Percentiles rank a stretch among this genome's conserved stretches.
These are phyloP conservation scores for Ogataea angusta DNA, from an alignment of 805 yeast genomes.

Conservation along the genomic window DNA sequence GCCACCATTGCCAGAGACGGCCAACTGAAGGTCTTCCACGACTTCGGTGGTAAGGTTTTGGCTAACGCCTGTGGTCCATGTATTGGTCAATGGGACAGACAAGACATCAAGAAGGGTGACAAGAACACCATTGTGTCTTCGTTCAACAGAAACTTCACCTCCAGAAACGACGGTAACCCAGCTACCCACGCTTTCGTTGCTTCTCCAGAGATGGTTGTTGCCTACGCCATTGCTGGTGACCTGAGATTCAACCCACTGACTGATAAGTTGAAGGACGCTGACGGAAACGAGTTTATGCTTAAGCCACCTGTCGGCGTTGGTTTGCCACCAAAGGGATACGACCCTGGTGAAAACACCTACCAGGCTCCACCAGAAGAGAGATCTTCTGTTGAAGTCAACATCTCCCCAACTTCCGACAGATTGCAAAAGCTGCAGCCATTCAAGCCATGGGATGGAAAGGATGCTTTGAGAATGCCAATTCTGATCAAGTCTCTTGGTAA, in stretches of 20 bases:
- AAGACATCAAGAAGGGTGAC: conserved; percentile 60
- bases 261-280: conserved; percentile 69
- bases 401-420: conserved; percentile 92
- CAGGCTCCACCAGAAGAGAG: conserved; percentile 96
- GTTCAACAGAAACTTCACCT: conserved; percentile 95
- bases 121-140: conserved; percentile 92
- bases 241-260: conserved; percentile 88
- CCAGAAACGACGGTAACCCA: conserved; percentile 98
- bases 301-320: conserved; percentile 80
- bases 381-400: conserved; percentile 65
- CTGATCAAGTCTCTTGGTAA: conserved; percentile 95
- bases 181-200: conserved; percentile 96
- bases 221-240: conserved; percentile 93
- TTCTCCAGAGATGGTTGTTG: conserved; percentile 97
- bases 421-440: conserved; percentile 92
- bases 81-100: conserved; percentile 74
- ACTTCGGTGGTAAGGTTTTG: conserved; percentile 85
- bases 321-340: conserved; percentile 72
- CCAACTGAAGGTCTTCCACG: conserved; percentile 70
- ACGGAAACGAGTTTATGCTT: conserved; percentile 76
- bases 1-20: conserved; percentile 98
- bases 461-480: conserved; percentile 83
- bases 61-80: conserved; percentile 70
- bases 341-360: conserved; percentile 72
- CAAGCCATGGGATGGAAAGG: conserved; percentile 96